A percentile compares a stretch with the other conserved stretches of the same genome.
Conservation (phyloP, 2,329 filamentous ascomycete species). For the Ophiostoma australiae region DNA sequence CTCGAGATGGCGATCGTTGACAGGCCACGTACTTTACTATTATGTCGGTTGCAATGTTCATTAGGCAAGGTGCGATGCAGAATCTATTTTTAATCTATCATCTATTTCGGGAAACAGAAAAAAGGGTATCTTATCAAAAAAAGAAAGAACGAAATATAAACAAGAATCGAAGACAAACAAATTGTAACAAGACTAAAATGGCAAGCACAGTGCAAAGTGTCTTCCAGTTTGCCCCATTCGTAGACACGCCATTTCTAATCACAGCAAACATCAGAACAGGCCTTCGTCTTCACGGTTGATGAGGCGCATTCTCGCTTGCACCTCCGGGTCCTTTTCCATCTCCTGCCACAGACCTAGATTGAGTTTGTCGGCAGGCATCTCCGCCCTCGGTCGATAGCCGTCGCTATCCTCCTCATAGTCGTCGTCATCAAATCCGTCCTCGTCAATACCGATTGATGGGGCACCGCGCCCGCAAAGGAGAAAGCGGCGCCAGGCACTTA, state of each 20-base stretch:
- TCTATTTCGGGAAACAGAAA: slow-evolving; percentile 13
- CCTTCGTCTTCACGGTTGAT: slow-evolving; percentile 37
- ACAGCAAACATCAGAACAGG: slow-evolving; percentile 25
- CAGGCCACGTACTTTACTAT: neutral
- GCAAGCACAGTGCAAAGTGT: neutral
- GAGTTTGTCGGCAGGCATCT: slow-evolving; percentile 44
- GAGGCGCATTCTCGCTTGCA: slow-evolving; percentile 41
- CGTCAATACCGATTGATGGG: slow-evolving; percentile 18
- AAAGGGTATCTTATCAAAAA: slow-evolving; percentile 15
- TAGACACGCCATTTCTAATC: neutral
- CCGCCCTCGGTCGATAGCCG: slow-evolving; percentile 16
- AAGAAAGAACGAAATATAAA: slow-evolving; percentile 9
- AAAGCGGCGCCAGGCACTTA: slow-evolving; percentile 22
- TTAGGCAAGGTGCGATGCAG: neutral
- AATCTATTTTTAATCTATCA: neutral
- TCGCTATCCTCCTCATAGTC: slow-evolving; percentile 24
- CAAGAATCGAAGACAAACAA: neutral
- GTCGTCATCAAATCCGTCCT: slow-evolving; percentile 20
- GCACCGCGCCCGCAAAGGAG: slow-evolving; percentile 24
- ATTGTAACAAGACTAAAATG: neutral
- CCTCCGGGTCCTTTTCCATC: slow-evolving; percentile 48
- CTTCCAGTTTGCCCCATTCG: neutral
- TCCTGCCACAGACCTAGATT: slow-evolving; percentile 55
- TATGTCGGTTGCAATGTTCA: neutral
- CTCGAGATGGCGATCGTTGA: neutral